Evolutionary conservation across 768 basidiomycete species (phyloP).

Genomic region (Royoungia palumana): DNA sequence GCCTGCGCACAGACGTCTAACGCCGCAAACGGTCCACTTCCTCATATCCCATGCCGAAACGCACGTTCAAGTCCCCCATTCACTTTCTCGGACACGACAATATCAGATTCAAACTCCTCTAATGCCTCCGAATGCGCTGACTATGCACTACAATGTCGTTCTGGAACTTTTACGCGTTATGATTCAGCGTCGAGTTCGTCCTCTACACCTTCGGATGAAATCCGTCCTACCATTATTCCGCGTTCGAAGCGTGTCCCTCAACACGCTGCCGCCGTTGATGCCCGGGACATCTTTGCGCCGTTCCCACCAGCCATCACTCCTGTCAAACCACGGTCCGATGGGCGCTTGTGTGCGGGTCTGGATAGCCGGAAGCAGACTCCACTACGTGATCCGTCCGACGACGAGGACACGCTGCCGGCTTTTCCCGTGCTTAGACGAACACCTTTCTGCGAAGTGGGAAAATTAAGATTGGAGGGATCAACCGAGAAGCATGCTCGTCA

Average conservation of each 20-base stretch:
- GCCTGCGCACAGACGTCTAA: constrained; percentile 41
- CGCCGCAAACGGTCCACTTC: constrained; percentile 57
- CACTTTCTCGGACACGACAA: constrained; percentile 13
- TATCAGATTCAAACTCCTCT: constrained; percentile 7
- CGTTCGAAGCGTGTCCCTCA: constrained; percentile 38
- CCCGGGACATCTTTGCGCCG: constrained; percentile 34
- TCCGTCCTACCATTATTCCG: constrained; percentile 33
- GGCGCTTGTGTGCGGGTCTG: constrained; percentile 13
- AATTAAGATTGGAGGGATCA: constrained; percentile 26
- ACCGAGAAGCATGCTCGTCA: constrained; percentile 19
- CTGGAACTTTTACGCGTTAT: constrained; percentile 9
- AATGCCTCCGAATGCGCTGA: constrained; percentile 5
- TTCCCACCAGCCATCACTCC: constrained; percentile 41
- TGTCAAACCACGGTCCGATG: constrained; percentile 16
- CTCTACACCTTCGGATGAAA: constrained; percentile 35
- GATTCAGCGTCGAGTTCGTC: constrained; percentile 35
- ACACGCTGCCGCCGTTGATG: constrained; percentile 19
- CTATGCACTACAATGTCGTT: constrained; percentile 2
- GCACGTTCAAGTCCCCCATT: constrained; percentile 11
- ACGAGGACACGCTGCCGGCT: constrained; percentile 22
- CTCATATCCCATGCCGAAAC: constrained; percentile 56
- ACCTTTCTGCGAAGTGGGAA: constrained; percentile 18
- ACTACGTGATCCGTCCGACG: constrained; percentile 31
- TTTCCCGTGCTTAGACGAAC: constrained; percentile 23
- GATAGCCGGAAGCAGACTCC: constrained; percentile 11